Evolutionary conservation across 1,139 yeast genomes (phyloP).

Genomic region (Blastobotrys capitulatus): DNA sequence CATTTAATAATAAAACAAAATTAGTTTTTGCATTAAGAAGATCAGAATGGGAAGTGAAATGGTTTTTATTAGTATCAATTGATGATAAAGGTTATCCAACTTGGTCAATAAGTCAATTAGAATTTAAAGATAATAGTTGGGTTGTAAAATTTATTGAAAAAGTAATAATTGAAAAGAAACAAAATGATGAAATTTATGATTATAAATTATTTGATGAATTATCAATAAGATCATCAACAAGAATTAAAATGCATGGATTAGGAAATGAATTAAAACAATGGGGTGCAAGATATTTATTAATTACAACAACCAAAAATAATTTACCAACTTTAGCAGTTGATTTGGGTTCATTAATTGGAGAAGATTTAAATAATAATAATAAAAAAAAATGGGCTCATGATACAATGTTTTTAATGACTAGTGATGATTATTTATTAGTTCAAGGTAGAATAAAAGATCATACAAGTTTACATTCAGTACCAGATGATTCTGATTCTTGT

Average conservation of each 20-base stretch:
- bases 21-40: constrained; percentile 30
- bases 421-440: constrained; percentile 15
- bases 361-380: constrained; percentile 1
- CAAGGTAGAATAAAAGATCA: constrained; percentile 26
- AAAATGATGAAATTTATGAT: constrained; percentile 17
- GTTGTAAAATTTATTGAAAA: constrained; percentile 25
- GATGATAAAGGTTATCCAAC: constrained; percentile 18
- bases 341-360: constrained; percentile 18
- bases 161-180: constrained; percentile 17
- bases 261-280: constrained; percentile 23
- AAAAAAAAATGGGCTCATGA: constrained; percentile 25
- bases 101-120: constrained; percentile 31
- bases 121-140: constrained; percentile 29
- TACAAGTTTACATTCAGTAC: constrained; percentile 19
- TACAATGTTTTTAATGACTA: constrained; percentile 17
- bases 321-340: constrained; percentile 24
- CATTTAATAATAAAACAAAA: constrained; percentile 23
- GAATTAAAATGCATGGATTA: constrained; percentile 27
- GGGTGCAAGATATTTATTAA: constrained; percentile 23
- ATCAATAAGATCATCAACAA: constrained; percentile 23
- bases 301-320: constrained; percentile 13
- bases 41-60: constrained; percentile 32
- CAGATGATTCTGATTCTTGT: constrained; percentile 18
- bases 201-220: constrained; percentile 27
- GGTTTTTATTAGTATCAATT: constrained; percentile 34